These are phyloP conservation scores for Xylariaceae sp. DNA, from an alignment of 2,329 filamentous ascomycete species.

Conservation along the genomic window DNA sequence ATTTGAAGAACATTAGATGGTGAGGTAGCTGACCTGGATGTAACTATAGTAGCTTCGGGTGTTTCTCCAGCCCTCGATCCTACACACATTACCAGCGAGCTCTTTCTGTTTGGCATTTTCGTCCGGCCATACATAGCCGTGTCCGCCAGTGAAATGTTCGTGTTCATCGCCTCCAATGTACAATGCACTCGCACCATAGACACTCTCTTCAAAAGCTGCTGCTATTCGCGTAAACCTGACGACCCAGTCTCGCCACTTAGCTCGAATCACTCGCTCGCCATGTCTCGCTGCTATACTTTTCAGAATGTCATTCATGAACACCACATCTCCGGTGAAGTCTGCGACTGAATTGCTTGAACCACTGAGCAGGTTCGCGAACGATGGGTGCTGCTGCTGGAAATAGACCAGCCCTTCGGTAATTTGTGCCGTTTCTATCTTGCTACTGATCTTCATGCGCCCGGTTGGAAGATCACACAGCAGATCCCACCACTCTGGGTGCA, in stretches of 20 bases:
- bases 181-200: slow-evolving; percentile 89
- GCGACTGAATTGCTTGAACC: slow-evolving; percentile 34
- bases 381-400: slow-evolving; percentile 80
- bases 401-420: slow-evolving; percentile 83
- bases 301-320: slow-evolving; percentile 86
- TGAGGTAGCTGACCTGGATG: slow-evolving; percentile 67
- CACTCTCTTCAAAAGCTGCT: slow-evolving; percentile 91
- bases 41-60: slow-evolving; percentile 95
- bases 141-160: slow-evolving; percentile 66
- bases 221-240: slow-evolving; percentile 89
- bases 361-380: slow-evolving; percentile 54
- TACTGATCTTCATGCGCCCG: slow-evolving; percentile 93
- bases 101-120: slow-evolving; percentile 80
- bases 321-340: slow-evolving; percentile 82
- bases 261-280: slow-evolving; percentile 85
- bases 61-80: slow-evolving; percentile 96
- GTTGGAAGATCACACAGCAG: slow-evolving; percentile 89
- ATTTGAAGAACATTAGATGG: slow-evolving; percentile 19
- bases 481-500: slow-evolving; percentile 98
- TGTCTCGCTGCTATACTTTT: slow-evolving; percentile 83
- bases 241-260: slow-evolving; percentile 96
- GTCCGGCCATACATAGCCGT: slow-evolving; percentile 94
- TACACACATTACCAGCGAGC: slow-evolving; percentile 85
- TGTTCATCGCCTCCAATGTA: slow-evolving; percentile 80
- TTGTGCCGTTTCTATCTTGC: slow-evolving; percentile 77